Base-by-base conservation (phyloP, 106 monocot genomes). In the Allium fistulosum region DNA sequence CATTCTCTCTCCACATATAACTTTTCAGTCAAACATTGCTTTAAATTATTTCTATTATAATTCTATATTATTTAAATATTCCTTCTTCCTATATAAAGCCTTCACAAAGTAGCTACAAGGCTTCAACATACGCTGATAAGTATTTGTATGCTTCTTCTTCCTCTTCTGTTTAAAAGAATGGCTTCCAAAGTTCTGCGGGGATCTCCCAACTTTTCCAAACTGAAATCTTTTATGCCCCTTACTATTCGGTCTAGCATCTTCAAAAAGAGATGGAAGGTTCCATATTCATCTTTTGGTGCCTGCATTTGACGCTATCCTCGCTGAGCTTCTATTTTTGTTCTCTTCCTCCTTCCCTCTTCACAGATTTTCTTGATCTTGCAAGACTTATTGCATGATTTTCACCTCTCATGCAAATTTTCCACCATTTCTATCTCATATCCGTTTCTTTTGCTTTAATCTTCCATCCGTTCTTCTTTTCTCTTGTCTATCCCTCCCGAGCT, bases 351-450 rank as follows among this genome's bases (percentile, higher is more conserved):
- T 16, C 11, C 46, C 51, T 17, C 45, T 22, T 57, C 46, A 65
- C 15, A 68, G 10, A 57, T 83, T 83, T 83, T 83, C 83, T 83
- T 83, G 83, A 83, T 76, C 83, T 83, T 83, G 83, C 83, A 83
- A 83, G 83, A 73, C 79, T 83, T 83, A 72, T 37, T 37, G 37
- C 37, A 4, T 37, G 37, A 37, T 37, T 37, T 37, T 37, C 37
- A 37, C 37, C 5, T 37, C 37, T 37, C 37, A 37, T 37, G 2
- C 37, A 37, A 37, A 4, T 37, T 37, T 37, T 37, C 37, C 37
- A 4, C 37, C 5, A 37, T 37, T 37, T 37, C 37, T 37, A 4
- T 37, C 37, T 37, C 37, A 4, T 37, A 4, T 5, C 5, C 4
- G 37, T 37, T 2, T 37, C 37, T 37, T 37, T 5, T 37, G 5